A percentile compares a stretch with the other conserved stretches of the same genome.
Conservation (phyloP, 2,329 filamentous ascomycete species). For the Alternaria brassicae region DNA sequence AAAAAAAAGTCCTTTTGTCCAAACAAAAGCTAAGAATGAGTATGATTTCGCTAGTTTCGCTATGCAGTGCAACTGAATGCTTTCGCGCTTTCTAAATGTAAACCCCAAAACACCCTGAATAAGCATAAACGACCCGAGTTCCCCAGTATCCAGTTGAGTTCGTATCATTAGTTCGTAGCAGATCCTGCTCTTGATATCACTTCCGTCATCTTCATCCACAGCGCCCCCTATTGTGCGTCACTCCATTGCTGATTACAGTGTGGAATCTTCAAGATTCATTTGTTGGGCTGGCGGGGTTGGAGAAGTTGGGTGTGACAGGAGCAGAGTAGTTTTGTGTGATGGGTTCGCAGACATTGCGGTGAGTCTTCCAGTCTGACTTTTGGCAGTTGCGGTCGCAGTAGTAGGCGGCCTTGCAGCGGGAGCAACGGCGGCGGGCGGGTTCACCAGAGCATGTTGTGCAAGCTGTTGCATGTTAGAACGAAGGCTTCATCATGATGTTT, state of each 20-base stretch:
- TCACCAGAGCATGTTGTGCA: slow-evolving; percentile 36
- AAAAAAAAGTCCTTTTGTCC: not conserved
- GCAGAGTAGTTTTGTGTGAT: slow-evolving; percentile 31
- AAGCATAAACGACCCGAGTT: not conserved
- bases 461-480: slow-evolving; percentile 22
- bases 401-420: slow-evolving; percentile 55
- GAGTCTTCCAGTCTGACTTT: slow-evolving; percentile 59
- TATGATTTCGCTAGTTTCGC: slow-evolving; percentile 8
- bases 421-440: slow-evolving; percentile 48
- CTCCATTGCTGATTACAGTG: not conserved
- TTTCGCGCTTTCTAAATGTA: slow-evolving; percentile 3
- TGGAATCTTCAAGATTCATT: slow-evolving; percentile 23
- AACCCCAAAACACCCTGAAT: not conserved
- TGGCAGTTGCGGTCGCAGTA: slow-evolving; percentile 64
- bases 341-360: slow-evolving; percentile 56
- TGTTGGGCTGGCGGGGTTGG: slow-evolving; percentile 34
- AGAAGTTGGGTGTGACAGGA: slow-evolving; percentile 37
- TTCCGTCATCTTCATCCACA: not conserved
- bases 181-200: not conserved
- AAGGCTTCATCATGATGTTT: not conserved
- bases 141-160: not conserved
- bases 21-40: not conserved
- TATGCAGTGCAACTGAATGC: slow-evolving; percentile 8
- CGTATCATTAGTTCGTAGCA: slow-evolving; percentile 7
- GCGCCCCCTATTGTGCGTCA: not conserved